Base-by-base conservation (phyloP, 257 asterid species). In the Solanum rostratum region DNA sequence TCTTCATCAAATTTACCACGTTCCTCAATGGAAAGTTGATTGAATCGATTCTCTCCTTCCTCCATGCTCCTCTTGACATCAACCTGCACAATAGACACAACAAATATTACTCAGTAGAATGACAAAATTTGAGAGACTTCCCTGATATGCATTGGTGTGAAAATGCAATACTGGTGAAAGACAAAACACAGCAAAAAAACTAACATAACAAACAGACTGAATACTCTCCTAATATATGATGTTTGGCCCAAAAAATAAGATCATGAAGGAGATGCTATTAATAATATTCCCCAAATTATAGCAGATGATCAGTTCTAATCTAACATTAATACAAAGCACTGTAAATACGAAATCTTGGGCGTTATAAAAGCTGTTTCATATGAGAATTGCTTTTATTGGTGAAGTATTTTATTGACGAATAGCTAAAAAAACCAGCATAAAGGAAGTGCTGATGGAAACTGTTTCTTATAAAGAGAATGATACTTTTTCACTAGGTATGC, bases 1-100 rank as follows among this genome's bases (percentile, higher is more conserved):
- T 96, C 98, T 92, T 96, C 99, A 22, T 95, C 99, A 91, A 96
- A 96, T 90, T 96, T 95, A 13, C 97, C 98, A 68, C 98, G 98
- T 85, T 96, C 99, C 90, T 96, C 99, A 41, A 95, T 92, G 11
- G 98, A 96, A 74, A 96, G 93, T 84, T 92, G 90, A 87, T 96
- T 95, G 83, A 95, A 96, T 87, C 90, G 90, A 71, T 90, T 92
- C 84, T 96, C 99, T 52, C 97, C 98, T 86, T 84, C 96, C 46
- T 94, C 98, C 89, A 90, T 87, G 94, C 91, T 90, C 87, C 71
- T 90, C 86, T 93, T 95, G 20, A 93, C 84, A 85, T 96, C 99
- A 86, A 93, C 97, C 99, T 96, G 83, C 14, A 30, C 53, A 88
- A 22, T 49, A 86, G 87, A 41, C 27, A 6, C 69, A 54, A 81